These are phyloP conservation scores for Hansenula lynferdii DNA, from an alignment of 1,139 yeast genomes.

Conservation along the genomic window DNA sequence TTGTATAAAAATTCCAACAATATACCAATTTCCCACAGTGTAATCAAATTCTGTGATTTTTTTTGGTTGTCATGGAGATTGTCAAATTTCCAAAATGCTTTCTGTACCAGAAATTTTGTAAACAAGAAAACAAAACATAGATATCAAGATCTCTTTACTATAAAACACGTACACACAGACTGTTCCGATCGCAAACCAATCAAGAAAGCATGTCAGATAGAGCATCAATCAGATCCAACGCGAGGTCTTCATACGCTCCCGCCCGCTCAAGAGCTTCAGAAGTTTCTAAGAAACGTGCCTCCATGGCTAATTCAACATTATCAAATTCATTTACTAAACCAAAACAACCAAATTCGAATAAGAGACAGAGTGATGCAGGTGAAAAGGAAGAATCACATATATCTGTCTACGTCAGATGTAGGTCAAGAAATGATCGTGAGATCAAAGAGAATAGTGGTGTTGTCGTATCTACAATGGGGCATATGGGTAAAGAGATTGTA, in stretches of 20 bases:
- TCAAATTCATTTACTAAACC: constrained; percentile 1
- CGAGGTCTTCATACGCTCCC: background rate
- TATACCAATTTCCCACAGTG: background rate
- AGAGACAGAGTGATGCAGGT: constrained; percentile 9
- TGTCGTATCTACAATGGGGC: constrained; percentile 41
- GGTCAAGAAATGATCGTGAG: constrained; percentile 70
- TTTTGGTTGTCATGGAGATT: constrained; percentile 1
- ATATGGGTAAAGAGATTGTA: constrained; percentile 31
- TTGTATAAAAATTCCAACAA: background rate
- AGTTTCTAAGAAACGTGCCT: background rate
- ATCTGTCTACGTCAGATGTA: constrained; percentile 77
- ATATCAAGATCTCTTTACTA: background rate
- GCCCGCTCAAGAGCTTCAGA: background rate
- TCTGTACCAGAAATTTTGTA: background rate
- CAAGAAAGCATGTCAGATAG: background rate
- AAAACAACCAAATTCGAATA: constrained; percentile 10
- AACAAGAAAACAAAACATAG: background rate
- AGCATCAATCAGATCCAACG: background rate
- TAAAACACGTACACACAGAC: background rate
- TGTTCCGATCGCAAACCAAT: too few species aligned
- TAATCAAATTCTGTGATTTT: background rate
- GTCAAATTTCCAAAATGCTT: background rate
- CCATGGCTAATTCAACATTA: background rate
- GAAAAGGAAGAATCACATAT: constrained; percentile 37
- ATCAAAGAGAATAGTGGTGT: constrained; percentile 61